Evolutionary conservation across 2,329 filamentous ascomycete species (phyloP).

Genomic region (Tothia fuscella): DNA sequence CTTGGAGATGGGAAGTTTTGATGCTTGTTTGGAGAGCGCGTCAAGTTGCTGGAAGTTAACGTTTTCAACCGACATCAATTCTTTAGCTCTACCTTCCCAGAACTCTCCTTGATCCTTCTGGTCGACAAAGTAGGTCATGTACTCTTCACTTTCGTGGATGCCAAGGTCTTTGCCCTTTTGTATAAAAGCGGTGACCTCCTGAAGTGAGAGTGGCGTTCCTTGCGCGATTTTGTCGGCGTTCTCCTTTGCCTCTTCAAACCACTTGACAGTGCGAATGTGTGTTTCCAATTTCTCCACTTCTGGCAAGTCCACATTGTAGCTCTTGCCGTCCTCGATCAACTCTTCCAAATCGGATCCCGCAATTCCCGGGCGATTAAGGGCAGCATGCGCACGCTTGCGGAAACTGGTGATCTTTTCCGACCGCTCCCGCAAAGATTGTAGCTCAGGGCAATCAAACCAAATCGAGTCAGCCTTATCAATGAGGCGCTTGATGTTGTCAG

Average conservation of each 20-base stretch:
- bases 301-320: conserved; percentile 82
- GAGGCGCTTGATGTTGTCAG: conserved; percentile 78
- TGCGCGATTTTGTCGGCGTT: conserved; percentile 42
- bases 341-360: conserved; percentile 72
- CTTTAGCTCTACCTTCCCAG: conserved; percentile 88
- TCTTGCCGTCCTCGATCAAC: conserved; percentile 75
- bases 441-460: conserved; percentile 88
- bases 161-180: conserved; percentile 64
- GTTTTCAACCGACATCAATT: conserved; percentile 81
- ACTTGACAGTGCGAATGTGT: conserved; percentile 73
- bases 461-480: conserved; percentile 74
- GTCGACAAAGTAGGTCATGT: conserved; percentile 63
- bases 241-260: conserved; percentile 66
- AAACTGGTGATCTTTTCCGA: conserved; percentile 76
- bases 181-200: conserved; percentile 70
- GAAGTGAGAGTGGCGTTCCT: conserved; percentile 47
- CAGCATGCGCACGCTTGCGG: conserved; percentile 60
- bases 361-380: conserved; percentile 53
- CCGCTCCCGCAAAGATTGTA: conserved; percentile 72
- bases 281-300: conserved; percentile 75
- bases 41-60: conserved; percentile 94
- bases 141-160: conserved; percentile 68
- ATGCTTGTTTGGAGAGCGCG: conserved; percentile 74
- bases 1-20: conserved; percentile 64
- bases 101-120: conserved; percentile 65